Evolutionary conservation across 805 yeast species (phyloP), one percentile per base, ranked within the genome.

Genomic region (Saccharomyces eubayanus): DNA sequence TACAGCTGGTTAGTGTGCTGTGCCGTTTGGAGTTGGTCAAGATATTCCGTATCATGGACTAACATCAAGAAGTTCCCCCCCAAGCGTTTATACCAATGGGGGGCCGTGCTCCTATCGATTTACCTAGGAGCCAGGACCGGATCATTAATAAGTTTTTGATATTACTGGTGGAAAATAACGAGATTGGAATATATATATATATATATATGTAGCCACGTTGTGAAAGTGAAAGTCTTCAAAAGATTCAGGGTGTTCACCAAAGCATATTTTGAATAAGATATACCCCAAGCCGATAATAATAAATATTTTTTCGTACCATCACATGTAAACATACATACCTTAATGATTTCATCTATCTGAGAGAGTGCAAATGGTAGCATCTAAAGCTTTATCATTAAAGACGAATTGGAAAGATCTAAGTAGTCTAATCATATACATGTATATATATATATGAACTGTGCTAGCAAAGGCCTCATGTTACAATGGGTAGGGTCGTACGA

Each of bases 71-170:
- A 6, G 12, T 6, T 46, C 2, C 11, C 30, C 12, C 9, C n/a
- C 11, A n/a, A 28, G n/a, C 30, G 20, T 21, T 46, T 21, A 14
- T 28, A 46, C 48, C 48, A 27, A 51, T 57, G 57, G 57, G 28
- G 47, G n/a, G 11, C 54, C 20, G 16, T 59, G 21, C 16, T 54
- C 11, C 20, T 56, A 6, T 52, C 56, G 14, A 56, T 56, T 28
- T 53, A 54, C 46, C 31, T 56, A 10, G 62, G 62, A 27, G 52
- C 54, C 6, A 51, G 46, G 40, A 47, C 49, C 16, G 62, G 62
- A 14, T 31, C 53, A 21, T 47, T 54, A 21, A 47, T 58, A 16
- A 30, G 49, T 55, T 24, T 31, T 53, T 16, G 28, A 49, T 14
- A 28, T 30, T 27, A 24, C 24, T 28, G 31, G 31, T 12, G 51